A percentile compares a stretch with the other conserved stretches of the same genome.
These are phyloP conservation scores for Apiospora pterosperma DNA, from an alignment of 2,329 filamentous ascomycete genomes.

Conservation along the genomic window DNA sequence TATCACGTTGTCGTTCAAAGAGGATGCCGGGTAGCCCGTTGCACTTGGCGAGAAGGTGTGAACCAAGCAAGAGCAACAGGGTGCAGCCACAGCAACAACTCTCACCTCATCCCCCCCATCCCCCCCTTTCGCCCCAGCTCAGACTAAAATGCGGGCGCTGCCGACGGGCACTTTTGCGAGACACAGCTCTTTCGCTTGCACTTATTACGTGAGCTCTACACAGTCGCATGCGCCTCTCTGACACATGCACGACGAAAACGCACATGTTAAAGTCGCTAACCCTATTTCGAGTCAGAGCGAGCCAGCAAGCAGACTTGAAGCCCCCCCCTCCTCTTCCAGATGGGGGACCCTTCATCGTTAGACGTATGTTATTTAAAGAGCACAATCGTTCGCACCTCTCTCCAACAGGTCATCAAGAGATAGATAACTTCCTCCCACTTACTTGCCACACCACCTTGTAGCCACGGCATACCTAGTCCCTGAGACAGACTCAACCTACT, in stretches of 20 bases:
- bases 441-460: neutral
- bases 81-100: neutral
- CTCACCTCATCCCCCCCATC: neutral
- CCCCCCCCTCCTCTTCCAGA: neutral
- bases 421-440: neutral
- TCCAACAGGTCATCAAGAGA: neutral
- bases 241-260: slow-evolving; percentile 5
- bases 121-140: neutral
- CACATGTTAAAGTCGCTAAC: slow-evolving; percentile 4
- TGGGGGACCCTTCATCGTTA: neutral
- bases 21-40: neutral
- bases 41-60: neutral
- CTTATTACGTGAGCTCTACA: slow-evolving; percentile 2
- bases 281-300: slow-evolving; percentile 4
- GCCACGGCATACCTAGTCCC: neutral
- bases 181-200: neutral
- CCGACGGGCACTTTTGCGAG: neutral
- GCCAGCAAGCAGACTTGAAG: neutral
- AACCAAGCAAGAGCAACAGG: neutral
- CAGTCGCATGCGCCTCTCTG: neutral
- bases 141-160: neutral
- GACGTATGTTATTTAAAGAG: neutral
- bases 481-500: neutral
- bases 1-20: neutral
- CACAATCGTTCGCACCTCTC: neutral